These are phyloP conservation scores for Xylaria longipes DNA, from an alignment of 495 filamentous ascomycete genomes.

Conservation along the genomic window DNA sequence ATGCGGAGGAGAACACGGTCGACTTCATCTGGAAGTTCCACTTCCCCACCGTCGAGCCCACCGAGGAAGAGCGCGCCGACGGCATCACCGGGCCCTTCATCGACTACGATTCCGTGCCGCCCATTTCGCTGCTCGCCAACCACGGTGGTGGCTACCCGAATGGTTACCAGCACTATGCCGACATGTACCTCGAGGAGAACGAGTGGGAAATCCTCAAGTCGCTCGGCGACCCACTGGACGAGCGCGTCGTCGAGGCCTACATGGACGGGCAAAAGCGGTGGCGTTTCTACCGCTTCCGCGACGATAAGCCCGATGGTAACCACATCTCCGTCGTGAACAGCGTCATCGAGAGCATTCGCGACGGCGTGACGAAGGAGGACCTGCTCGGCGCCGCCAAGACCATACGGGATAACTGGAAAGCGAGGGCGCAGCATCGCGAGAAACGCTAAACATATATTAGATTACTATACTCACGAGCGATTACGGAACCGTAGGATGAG, in stretches of 20 bases:
- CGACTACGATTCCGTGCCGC: slow-evolving; percentile 61
- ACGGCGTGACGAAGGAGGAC: slow-evolving; percentile 64
- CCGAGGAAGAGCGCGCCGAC: slow-evolving; percentile 67
- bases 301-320: slow-evolving; percentile 91
- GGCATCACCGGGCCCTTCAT: slow-evolving; percentile 61
- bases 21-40: slow-evolving; percentile 83
- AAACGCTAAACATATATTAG: background rate
- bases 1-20: slow-evolving; percentile 87
- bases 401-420: slow-evolving; percentile 79
- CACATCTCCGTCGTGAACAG: slow-evolving; percentile 73
- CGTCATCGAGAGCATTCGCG: slow-evolving; percentile 80
- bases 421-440: slow-evolving; percentile 39
- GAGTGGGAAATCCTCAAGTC: slow-evolving; percentile 87
- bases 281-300: slow-evolving; percentile 84
- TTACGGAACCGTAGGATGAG: background rate
- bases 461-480: background rate
- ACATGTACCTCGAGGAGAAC: slow-evolving; percentile 69
- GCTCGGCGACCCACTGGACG: slow-evolving; percentile 73
- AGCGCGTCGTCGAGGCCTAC: slow-evolving; percentile 85
- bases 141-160: slow-evolving; percentile 55
- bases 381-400: slow-evolving; percentile 62
- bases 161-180: slow-evolving; percentile 64
- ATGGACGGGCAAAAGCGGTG: slow-evolving; percentile 75
- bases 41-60: slow-evolving; percentile 76
- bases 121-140: slow-evolving; percentile 54